Evolutionary conservation across 148 eudicot species (phyloP), one percentile per base, ranked within the genome.

Genomic region (Suaeda aralocaspica): DNA sequence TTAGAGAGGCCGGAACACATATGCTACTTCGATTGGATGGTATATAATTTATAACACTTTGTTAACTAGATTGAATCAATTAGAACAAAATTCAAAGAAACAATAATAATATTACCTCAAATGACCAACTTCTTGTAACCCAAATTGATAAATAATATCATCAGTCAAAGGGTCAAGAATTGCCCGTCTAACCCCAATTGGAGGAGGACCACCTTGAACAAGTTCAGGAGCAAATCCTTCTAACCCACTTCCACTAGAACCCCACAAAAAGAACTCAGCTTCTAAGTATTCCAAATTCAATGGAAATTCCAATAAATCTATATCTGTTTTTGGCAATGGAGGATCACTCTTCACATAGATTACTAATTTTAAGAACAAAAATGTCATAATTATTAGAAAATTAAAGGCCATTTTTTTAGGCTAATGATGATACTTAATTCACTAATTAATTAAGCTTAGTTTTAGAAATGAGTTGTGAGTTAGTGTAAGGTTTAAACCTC

Each of bases 201-300:
- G 94, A 6, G 83, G 65, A 0, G 92, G 89, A 10, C 98, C 98
- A 16, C 85, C 89, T 16, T 10, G 24, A 31, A 89, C 66, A 7
- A 92, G 86, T 9, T 70, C 64, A 1, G 94, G 94, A 1, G 78
- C 94, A 10, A 84, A 12, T 4, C 6, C 22, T 41, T 92, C 96
- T 34, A 92, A 62, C 11, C 98, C 98, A 30, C 48, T 50, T 24
- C 96, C 98, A 36, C 82, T 52, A 4, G 96, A 79, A 26, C 88
- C 94, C 74, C 79, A 85, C 12, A 84, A 67, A 78, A 90, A 92
- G 74, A 88, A 88, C 74, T 92, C 98, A 1, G 96, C 90, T 74
- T 92, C 98, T 69, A 92, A 74, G 49, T 86, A 92, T 83, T 92
- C 98, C 58, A 90, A 78, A 79, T 92, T 92, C 44, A 89, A 69